Percentiles rank a stretch among this genome's conserved stretches.
Evolutionary conservation across 148 eudicot genomes (phyloP).

Genomic region (Pouteria glomerata): DNA sequence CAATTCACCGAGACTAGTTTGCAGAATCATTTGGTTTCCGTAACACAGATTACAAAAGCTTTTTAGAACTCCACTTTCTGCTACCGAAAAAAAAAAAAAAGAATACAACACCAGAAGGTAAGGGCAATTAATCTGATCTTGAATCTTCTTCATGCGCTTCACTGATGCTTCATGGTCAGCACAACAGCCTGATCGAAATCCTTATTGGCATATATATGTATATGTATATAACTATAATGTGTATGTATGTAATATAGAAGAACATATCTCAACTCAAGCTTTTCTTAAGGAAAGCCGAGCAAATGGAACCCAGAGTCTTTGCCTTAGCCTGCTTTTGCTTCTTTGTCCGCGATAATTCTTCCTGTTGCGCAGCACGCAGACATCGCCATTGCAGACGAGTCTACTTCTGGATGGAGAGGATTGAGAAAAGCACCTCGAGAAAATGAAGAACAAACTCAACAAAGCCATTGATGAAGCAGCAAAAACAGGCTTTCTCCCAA

Average conservation of each 20-base stretch:
- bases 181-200: too few species aligned
- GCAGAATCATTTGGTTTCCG: too few species aligned
- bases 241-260: background rate
- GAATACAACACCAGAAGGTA: too few species aligned
- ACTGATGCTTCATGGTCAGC: too few species aligned
- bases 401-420: background rate
- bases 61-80: too few species aligned
- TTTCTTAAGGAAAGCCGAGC: background rate
- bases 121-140: too few species aligned
- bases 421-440: background rate
- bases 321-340: background rate
- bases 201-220: too few species aligned
- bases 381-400: background rate
- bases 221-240: background rate
- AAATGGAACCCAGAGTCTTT: background rate
- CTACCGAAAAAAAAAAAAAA: too few species aligned
- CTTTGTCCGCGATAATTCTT: background rate
- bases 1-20: too few species aligned
- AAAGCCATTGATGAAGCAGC: background rate
- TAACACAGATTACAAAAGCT: too few species aligned
- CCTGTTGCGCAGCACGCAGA: background rate
- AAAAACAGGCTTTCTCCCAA: background rate
- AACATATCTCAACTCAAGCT: slow-evolving; percentile 1
- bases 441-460: background rate
- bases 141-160: too few species aligned